Evolutionary conservation across 1,139 yeast species (phyloP).

Genomic region (Yamadazyma trypodendri): DNA sequence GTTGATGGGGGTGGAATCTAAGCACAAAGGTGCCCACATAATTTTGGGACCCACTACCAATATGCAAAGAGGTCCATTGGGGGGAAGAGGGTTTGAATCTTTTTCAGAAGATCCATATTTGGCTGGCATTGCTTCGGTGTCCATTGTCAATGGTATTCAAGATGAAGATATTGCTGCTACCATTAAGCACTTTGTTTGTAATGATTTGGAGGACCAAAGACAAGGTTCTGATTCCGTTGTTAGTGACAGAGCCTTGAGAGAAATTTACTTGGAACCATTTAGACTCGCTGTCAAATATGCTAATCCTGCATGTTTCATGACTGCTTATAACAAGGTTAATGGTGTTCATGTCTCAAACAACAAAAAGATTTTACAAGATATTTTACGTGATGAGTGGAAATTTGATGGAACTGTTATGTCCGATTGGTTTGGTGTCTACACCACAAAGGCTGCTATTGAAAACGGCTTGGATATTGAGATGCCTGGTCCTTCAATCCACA

Average conservation of each 20-base stretch:
- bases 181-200: conserved; percentile 59
- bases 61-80: conserved; percentile 33
- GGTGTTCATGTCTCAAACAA: conserved; percentile 56
- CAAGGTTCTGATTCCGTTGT: conserved; percentile 46
- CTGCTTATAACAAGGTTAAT: conserved; percentile 58
- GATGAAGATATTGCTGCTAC: conserved; percentile 48
- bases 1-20: conserved; percentile 34
- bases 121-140: conserved; percentile 28
- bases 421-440: conserved; percentile 63
- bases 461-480: conserved; percentile 61
- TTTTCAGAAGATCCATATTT: conserved; percentile 35
- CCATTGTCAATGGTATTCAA: conserved; percentile 33
- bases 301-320: conserved; percentile 44
- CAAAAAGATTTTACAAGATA: conserved; percentile 37
- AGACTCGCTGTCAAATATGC: conserved; percentile 53
- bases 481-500: conserved; percentile 58
- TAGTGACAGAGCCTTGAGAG: conserved; percentile 60
- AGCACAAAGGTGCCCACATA: conserved; percentile 31
- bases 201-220: conserved; percentile 60
- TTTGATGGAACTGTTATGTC: conserved; percentile 59
- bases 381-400: conserved; percentile 31
- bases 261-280: conserved; percentile 61
- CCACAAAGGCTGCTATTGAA: conserved; percentile 44
- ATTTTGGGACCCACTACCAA: conserved; percentile 37
- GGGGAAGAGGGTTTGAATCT: conserved; percentile 37